Conservation (phyloP, 768 basidiomycete species). For the Xerocomellus intermedius region DNA sequence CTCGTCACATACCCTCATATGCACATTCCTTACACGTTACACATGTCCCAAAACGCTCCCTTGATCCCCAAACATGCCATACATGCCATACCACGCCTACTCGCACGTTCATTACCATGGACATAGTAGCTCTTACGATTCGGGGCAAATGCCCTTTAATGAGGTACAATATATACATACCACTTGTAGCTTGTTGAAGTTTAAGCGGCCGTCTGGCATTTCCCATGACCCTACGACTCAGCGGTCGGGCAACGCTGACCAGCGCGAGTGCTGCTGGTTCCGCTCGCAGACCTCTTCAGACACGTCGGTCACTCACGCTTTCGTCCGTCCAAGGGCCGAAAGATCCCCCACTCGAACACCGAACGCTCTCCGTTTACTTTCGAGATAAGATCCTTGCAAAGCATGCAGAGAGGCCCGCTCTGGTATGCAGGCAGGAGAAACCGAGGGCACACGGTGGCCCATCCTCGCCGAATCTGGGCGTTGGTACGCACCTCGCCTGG, state of each 20-base stretch:
- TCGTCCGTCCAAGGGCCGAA: constrained; percentile 59
- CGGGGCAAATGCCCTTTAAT: no score
- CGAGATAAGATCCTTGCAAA: constrained; percentile 49
- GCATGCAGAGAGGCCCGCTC: constrained; percentile 52
- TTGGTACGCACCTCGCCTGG: constrained; percentile 63
- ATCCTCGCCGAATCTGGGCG: constrained; percentile 46
- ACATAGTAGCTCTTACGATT: no score
- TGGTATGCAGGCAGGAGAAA: constrained; percentile 62
- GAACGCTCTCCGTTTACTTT: constrained; percentile 66
- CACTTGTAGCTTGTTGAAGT: no score
- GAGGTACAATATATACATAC: no score
- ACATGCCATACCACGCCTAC: no score
- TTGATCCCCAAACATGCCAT: no score
- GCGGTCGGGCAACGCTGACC: neutral
- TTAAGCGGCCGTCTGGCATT: neutral
- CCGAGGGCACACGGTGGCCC: constrained; percentile 64
- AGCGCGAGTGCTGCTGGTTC: neutral
- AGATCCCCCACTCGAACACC: constrained; percentile 51
- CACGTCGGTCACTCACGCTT: constrained; percentile 35
- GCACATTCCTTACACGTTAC: no score
- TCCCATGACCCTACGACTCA: constrained; percentile 7
- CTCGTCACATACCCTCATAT: no score
- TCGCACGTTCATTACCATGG: no score
- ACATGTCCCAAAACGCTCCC: no score
- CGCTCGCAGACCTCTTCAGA: constrained; percentile 6